These are phyloP conservation scores for Flueggea neowawraea DNA, from an alignment of 441 rosid species.

Conservation along the genomic window DNA sequence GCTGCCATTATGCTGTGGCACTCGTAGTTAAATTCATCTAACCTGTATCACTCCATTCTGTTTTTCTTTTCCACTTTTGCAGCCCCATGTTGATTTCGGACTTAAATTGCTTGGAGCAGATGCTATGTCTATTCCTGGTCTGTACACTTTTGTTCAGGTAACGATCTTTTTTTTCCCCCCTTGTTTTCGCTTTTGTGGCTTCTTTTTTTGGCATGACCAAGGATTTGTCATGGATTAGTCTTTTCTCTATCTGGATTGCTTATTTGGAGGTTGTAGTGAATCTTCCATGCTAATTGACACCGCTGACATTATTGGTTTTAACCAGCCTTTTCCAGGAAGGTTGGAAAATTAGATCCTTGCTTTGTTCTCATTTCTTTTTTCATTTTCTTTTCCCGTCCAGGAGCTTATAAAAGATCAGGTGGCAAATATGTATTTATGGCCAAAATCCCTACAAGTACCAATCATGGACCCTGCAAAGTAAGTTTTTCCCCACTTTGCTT, in stretches of 20 bases:
- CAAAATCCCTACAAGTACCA: constrained; percentile 72
- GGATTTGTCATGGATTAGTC: no score
- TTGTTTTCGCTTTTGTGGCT: not conserved
- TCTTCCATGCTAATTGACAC: no score
- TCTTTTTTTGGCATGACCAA: no score
- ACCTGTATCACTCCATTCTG: not conserved
- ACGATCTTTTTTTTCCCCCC: not conserved
- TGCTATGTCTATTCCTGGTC: constrained; percentile 94
- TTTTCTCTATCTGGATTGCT: no score
- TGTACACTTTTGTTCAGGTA: constrained; percentile 95
- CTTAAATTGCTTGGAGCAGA: constrained; percentile 93
- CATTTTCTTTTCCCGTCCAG: constrained; percentile 33
- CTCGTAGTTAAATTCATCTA: not conserved
- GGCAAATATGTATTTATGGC: constrained; percentile 96
- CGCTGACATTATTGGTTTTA: no score
- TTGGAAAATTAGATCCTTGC: not conserved
- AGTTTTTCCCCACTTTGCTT: constrained; percentile 7
- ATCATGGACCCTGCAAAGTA: constrained; percentile 85
- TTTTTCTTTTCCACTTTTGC: constrained; percentile 21
- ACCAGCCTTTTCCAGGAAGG: no score
- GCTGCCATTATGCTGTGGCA: not conserved
- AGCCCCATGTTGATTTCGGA: constrained; percentile 98
- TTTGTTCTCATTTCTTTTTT: not conserved
- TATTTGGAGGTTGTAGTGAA: no score
- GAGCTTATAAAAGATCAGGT: constrained; percentile 96